Evolutionary conservation across 805 yeast species (phyloP), one percentile per base, ranked within the genome.

Genomic region (Isabelozyma gotoi): DNA sequence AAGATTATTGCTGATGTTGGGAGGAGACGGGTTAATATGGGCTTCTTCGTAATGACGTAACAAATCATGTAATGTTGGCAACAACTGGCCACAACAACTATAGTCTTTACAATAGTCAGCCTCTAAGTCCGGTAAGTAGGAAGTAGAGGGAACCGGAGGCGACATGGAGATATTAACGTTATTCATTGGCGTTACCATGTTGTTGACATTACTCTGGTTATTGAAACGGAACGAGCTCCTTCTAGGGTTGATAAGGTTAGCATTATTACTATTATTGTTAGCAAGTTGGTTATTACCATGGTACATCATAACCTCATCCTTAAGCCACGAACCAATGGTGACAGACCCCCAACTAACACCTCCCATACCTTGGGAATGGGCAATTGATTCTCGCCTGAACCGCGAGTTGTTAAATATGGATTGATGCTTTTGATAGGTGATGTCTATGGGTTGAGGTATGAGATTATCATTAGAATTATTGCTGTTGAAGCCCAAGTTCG

Each of bases 311-410:
- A 86, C 92, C 59, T 92, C 99, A 63, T 92, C 98, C 59, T 90
- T 86, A 18, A 92, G 73, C 99, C 99, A 92, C 12, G 94, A 84
- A 11, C 97, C 97, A 21, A 92, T 90, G 19, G 96, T 85, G 44
- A 91, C 81, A 2, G 96, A 90, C 17, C 98, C 98, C 97, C 97
- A 92, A 7, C 96, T 85, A 27, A 92, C 87, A 38, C 98, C 99
- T 36, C 98, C 98, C 84, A 94, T 88, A 8, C 98, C 98, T 62
- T 89, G 96, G 2, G 96, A 85, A 62, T 92, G 98, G 21, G 97
- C 97, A 45, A 94, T 82, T 45, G 91, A 82, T 56, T 92, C 98
- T 50, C 97, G 76, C 59, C 96, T 80, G 49, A 90, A 78, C 49
- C 74, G 55, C 31, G 63, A 60, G 52, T 68, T 69, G 55, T 66